Conservation (phyloP, 2,329 filamentous ascomycete genomes). For the Sporothrix luriei region DNA sequence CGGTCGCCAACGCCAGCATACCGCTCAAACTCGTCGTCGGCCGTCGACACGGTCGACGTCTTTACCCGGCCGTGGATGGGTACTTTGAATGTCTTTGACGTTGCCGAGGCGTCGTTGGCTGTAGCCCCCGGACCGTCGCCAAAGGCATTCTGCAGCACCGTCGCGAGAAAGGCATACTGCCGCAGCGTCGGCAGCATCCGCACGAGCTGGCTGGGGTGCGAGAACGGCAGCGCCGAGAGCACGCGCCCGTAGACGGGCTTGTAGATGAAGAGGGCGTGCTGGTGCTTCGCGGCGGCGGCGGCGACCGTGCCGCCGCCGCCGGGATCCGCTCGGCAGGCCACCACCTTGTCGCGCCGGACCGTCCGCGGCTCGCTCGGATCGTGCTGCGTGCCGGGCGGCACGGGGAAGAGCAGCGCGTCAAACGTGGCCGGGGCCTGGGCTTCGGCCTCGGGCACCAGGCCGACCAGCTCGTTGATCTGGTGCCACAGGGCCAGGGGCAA, state of each 20-base stretch:
- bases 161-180: constrained; percentile 73
- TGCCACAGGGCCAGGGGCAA: constrained; percentile 67
- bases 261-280: constrained; percentile 68
- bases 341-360: constrained; percentile 53
- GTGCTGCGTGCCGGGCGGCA: constrained; percentile 51
- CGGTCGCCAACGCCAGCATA: constrained; percentile 32
- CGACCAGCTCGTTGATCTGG: constrained; percentile 62
- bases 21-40: constrained; percentile 38
- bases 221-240: constrained; percentile 71
- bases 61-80: not conserved
- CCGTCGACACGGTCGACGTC: constrained; percentile 36
- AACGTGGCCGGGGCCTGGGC: constrained; percentile 54
- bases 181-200: constrained; percentile 72
- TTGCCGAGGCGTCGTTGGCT: constrained; percentile 31
- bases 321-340: constrained; percentile 48
- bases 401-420: constrained; percentile 61
- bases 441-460: constrained; percentile 49
- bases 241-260: constrained; percentile 72
- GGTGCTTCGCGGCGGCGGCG: constrained; percentile 46
- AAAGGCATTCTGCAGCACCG: constrained; percentile 65
- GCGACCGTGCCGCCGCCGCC: not conserved
- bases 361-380: constrained; percentile 62
- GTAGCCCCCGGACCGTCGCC: constrained; percentile 44
- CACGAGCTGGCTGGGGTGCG: constrained; percentile 75
- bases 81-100: not conserved